Conservation (phyloP, 768 basidiomycete genomes). For the Psilocybe subaeruginosa region DNA sequence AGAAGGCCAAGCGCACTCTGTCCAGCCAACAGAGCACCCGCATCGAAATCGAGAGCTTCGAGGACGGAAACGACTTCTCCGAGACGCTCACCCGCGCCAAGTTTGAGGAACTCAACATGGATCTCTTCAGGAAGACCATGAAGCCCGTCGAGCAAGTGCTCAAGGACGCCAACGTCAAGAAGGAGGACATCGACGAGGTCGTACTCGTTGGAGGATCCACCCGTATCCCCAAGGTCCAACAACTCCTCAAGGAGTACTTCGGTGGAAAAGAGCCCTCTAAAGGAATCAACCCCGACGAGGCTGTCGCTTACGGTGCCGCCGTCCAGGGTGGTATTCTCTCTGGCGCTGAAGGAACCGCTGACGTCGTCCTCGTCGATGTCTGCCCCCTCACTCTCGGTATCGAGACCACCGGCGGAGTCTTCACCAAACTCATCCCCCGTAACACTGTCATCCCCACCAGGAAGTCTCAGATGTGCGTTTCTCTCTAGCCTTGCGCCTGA, state of each 20-base stretch:
- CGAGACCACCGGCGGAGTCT: constrained; percentile 97
- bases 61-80: constrained; percentile 95
- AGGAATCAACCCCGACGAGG: constrained; percentile 99
- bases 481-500: background rate
- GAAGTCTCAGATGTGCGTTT: constrained; percentile 86
- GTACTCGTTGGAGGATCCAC: constrained; percentile 97
- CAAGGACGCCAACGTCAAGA: constrained; percentile 97
- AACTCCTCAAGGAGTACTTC: constrained; percentile 98
- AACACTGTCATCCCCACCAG: constrained; percentile 99
- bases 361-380: constrained; percentile 95
- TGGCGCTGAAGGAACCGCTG: constrained; percentile 88
- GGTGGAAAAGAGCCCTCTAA: constrained; percentile 96
- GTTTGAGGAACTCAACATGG: constrained; percentile 98
- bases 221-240: constrained; percentile 99
- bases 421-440: constrained; percentile 96
- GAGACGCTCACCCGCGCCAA: constrained; percentile 98
- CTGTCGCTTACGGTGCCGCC: constrained; percentile 98
- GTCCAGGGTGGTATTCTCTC: constrained; percentile 98
- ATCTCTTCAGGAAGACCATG: constrained; percentile 99
- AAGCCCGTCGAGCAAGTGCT: constrained; percentile 99
- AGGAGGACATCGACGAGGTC: constrained; percentile 94
- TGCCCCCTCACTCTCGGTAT: constrained; percentile 98
- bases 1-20: constrained; percentile 94
- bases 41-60: constrained; percentile 95
- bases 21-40: constrained; percentile 88